Evolutionary conservation across 1,284 basidiomycete species (phyloP).

Genomic region (Volvariella volvacea): DNA sequence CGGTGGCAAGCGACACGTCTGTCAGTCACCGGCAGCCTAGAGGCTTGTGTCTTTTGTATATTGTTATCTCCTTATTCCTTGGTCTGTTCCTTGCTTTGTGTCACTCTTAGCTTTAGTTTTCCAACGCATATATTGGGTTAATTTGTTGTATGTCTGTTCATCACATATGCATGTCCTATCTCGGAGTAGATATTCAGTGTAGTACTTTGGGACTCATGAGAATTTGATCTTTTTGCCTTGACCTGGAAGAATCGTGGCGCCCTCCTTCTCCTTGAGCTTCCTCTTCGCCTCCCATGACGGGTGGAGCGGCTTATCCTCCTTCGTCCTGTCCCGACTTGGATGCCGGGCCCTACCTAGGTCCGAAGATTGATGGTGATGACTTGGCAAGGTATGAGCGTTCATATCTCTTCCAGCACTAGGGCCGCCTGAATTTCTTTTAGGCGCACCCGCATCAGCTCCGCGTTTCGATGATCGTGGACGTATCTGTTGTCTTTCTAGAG

Average conservation of each 20-base stretch:
- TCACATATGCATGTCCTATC: constrained; percentile 1
- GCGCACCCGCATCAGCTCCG: background rate
- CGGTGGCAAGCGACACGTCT: constrained; percentile 44
- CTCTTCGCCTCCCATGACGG: constrained; percentile 93
- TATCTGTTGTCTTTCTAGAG: constrained; percentile 19
- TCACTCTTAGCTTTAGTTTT: constrained; percentile 2
- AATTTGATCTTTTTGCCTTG: constrained; percentile 69
- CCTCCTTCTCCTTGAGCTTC: constrained; percentile 63
- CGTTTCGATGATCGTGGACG: constrained; percentile 9
- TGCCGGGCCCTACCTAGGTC: constrained; percentile 2
- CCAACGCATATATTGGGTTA: background rate
- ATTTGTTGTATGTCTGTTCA: background rate
- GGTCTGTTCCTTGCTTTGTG: background rate
- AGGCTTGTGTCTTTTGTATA: constrained; percentile 2
- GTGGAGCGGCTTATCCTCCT: constrained; percentile 52
- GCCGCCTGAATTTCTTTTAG: constrained; percentile 8
- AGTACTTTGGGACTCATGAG: constrained; percentile 15
- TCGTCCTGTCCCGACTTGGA: constrained; percentile 9
- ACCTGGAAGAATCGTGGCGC: constrained; percentile 44
- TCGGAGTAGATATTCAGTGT: background rate
- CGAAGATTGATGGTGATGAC: constrained; percentile 2
- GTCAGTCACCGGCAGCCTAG: constrained; percentile 14
- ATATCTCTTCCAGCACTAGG: background rate
- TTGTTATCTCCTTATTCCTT: background rate
- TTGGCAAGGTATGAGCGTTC: background rate